Evolutionary conservation across 2,329 filamentous ascomycete genomes (phyloP).

Genomic region (Pseudocercospora crystallina): DNA sequence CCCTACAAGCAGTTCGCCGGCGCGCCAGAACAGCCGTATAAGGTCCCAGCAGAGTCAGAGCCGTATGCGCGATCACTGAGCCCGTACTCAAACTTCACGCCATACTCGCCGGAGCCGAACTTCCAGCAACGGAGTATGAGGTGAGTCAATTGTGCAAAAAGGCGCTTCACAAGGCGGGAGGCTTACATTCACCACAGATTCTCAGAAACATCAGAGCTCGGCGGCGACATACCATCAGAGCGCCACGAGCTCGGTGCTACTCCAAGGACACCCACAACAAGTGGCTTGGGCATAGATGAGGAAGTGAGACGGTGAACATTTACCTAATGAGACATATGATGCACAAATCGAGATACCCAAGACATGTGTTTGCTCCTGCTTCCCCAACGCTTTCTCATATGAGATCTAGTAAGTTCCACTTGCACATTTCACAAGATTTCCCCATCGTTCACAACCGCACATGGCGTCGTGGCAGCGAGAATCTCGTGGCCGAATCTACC

Average conservation of each 20-base stretch:
- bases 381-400: not conserved
- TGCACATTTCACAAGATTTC: not conserved
- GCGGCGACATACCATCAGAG: not conserved
- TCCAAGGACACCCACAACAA: not conserved
- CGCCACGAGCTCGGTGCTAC: constrained; percentile 5
- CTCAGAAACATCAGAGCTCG: constrained; percentile 7
- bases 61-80: not conserved
- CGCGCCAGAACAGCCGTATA: not conserved
- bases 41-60: not conserved
- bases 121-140: not conserved
- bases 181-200: no score
- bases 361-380: no score
- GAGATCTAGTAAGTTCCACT: no score
- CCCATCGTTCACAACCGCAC: constrained; percentile 1
- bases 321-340: not conserved
- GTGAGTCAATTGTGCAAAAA: no score
- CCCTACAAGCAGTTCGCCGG: not conserved
- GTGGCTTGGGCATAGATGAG: not conserved
- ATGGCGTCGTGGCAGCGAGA: not conserved
- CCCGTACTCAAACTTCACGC: not conserved
- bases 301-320: not conserved
- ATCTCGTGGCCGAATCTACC: no score
- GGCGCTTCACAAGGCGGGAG: no score
- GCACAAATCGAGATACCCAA: no score
- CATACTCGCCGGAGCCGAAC: not conserved